These are phyloP conservation scores for Solanum gandarillasii DNA, from an alignment of 257 asterid species.

Conservation along the genomic window DNA sequence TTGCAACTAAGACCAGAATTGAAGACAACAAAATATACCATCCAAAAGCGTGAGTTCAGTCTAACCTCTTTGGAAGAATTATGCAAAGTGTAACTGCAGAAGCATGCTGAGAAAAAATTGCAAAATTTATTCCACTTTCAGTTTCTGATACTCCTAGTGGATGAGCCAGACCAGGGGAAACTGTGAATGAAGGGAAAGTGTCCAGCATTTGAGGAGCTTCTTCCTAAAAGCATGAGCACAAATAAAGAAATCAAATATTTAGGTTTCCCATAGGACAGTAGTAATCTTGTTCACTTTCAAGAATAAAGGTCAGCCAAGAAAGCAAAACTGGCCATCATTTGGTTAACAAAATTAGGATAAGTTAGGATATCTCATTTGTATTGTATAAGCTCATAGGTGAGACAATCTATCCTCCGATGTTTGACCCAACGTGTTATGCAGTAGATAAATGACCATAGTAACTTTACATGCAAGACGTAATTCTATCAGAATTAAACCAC, in stretches of 20 bases:
- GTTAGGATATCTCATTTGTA: not conserved
- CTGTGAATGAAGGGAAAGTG: constrained; percentile 20
- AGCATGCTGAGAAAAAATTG: constrained; percentile 86
- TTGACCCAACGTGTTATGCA: not conserved
- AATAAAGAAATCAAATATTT: not conserved
- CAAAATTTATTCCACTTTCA: constrained; percentile 78
- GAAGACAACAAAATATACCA: not conserved
- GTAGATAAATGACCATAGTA: not conserved
- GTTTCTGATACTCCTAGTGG: constrained; percentile 82
- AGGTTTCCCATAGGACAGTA: too few species aligned
- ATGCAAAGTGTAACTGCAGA: constrained; percentile 75
- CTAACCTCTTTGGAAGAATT: constrained; percentile 57
- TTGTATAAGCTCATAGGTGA: not conserved
- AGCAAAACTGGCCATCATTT: not conserved
- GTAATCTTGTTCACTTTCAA: not conserved
- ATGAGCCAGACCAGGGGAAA: constrained; percentile 71
- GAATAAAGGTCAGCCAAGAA: not conserved
- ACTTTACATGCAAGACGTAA: not conserved
- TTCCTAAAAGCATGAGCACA: constrained; percentile 33
- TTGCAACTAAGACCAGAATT: not conserved
- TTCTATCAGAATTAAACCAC: not conserved
- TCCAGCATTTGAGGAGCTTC: constrained; percentile 36
- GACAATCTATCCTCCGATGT: not conserved
- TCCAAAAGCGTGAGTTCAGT: not conserved
- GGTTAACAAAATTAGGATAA: not conserved